Evolutionary conservation across 1,284 basidiomycete species (phyloP).

Genomic region (Schizophyllum amplum): DNA sequence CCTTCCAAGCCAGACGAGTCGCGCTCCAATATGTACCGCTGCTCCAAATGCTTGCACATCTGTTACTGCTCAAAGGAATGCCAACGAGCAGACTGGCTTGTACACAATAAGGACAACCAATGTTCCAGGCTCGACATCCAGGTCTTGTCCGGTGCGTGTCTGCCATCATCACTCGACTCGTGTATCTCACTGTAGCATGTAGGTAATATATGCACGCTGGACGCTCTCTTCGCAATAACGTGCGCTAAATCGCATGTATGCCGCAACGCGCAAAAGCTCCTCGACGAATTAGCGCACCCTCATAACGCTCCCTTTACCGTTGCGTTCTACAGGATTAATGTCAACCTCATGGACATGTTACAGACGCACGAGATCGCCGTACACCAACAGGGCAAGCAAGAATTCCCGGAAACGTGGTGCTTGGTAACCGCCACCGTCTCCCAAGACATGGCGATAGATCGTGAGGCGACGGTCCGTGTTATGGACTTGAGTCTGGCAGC

Average conservation of each 20-base stretch:
- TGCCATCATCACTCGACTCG: background rate
- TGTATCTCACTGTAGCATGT: background rate
- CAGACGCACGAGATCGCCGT: no score
- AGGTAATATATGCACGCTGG: background rate
- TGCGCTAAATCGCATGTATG: background rate
- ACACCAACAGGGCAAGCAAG: no score
- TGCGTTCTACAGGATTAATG: background rate
- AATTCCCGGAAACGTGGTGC: no score
- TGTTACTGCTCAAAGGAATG: background rate
- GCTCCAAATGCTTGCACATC: background rate
- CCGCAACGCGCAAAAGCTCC: background rate
- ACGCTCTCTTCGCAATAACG: background rate
- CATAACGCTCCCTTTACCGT: background rate
- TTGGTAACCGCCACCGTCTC: no score
- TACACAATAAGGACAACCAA: background rate
- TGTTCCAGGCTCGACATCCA: background rate
- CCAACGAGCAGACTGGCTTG: background rate
- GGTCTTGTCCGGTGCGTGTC: background rate
- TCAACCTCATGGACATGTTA: background rate
- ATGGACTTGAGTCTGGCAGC: no score
- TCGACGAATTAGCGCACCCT: background rate
- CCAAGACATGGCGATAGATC: no score
- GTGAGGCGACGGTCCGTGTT: no score
- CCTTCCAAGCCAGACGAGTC: background rate
- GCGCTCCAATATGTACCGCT: background rate